Evolutionary conservation across 2,329 filamentous ascomycete genomes (phyloP), one percentile per base, ranked within the genome.

Genomic region (Thielaviopsis euricoi): DNA sequence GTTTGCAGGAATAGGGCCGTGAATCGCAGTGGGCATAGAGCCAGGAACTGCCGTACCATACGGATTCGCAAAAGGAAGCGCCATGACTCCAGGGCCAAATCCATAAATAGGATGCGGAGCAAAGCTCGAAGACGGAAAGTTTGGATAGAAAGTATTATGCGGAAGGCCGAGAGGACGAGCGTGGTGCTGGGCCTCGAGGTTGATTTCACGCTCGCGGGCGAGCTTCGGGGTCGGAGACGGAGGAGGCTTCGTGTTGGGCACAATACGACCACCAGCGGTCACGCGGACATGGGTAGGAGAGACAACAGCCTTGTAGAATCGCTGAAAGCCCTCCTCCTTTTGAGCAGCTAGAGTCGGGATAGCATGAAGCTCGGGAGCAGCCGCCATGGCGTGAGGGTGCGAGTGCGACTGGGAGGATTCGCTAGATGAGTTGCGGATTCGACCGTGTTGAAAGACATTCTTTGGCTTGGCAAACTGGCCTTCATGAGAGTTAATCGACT

Each of bases 231-330:
- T 75, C 2, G 78, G 78, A 9, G 79, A 81, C 5, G 71, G 70
- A 2, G 75, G 71, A 13, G 71, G 74, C 50, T 80, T 74, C 37
- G 75, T 82, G 64, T 85, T 85, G 53, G 81, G 81, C 1, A 85
- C 82, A 63, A 85, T 85, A 43, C 80, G 75, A 49, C 82, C 82
- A 59, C 82, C 81, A 60, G 82, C 82, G 21, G 82, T 85, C 54
- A 85, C 82, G 17, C 82, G 78, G 61, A 85, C 76, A 66, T 85
- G 80, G 15, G 80, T 82, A 7, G 82, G 82, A 37, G 82, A 85
- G 4, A 80, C 75, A n/a, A 85, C 82, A 12, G 81, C 80, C 65
- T 82, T 81, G 69, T 81, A 84, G 65, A 85, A 85, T 56, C 77
- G 74, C 66, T 82, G 77, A 63, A 85, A 85, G n/a, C 82, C 82